phyloP scores from a whole-genome alignment of 768 basidiomycete genomes.

The Suillus plorans region DNA sequence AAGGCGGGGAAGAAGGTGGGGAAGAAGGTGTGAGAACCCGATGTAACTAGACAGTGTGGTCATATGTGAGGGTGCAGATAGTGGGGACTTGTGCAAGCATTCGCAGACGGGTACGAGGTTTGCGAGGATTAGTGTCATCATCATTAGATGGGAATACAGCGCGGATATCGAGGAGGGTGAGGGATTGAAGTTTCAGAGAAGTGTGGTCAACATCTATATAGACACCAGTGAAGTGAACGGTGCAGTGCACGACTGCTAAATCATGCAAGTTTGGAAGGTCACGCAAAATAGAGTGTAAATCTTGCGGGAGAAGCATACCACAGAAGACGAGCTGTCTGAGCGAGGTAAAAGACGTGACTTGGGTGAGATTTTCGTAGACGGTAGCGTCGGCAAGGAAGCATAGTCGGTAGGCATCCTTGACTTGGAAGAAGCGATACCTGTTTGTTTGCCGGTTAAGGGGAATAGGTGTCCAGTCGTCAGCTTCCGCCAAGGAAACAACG shows the following conservation, averaged over 20 bases:
- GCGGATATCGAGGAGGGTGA: constrained; percentile 38
- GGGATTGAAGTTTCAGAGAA: constrained; percentile 42
- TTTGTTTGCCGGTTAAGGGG: too few species aligned
- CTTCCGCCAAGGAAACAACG: too few species aligned
- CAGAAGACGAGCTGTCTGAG: too few species aligned
- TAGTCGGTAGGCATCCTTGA: too few species aligned
- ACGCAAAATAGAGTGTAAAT: too few species aligned
- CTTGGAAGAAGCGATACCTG: too few species aligned
- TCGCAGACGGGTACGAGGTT: constrained; percentile 17
- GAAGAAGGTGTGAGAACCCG: constrained; percentile 35
- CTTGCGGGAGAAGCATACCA: too few species aligned
- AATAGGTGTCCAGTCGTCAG: too few species aligned
- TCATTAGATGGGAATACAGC: constrained; percentile 13
- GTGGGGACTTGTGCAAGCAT: constrained; percentile 36
- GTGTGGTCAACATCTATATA: constrained; percentile 26
- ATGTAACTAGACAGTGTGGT: constrained; percentile 41
- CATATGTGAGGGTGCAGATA: constrained; percentile 31
- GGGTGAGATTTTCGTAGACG: too few species aligned
- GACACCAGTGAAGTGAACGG: constrained; percentile 20
- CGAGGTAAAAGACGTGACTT: too few species aligned
- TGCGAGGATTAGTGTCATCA: constrained; percentile 1
- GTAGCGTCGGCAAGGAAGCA: too few species aligned
- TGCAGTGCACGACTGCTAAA: neutral
- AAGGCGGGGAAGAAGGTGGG: constrained; percentile 15
- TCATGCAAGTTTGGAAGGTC: too few species aligned